phyloP scores from a whole-genome alignment of 2,329 filamentous ascomycete genomes.

The Pseudogymnoascus sp. region DNA sequence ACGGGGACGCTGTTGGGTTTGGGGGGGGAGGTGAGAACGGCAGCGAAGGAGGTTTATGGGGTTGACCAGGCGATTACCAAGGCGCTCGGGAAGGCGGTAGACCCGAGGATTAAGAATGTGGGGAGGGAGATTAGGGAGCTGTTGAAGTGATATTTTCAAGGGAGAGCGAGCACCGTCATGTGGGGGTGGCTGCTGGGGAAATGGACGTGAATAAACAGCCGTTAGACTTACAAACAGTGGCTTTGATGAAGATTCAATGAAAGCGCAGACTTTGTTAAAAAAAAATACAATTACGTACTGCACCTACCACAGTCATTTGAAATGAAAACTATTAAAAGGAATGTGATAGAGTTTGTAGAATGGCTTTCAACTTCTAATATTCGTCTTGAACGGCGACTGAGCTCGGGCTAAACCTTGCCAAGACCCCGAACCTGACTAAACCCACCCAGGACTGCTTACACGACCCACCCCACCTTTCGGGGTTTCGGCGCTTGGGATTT shows the following conservation, averaged over 20 bases:
- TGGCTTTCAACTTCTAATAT: background rate
- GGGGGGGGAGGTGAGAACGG: constrained; percentile 44
- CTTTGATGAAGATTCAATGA: background rate
- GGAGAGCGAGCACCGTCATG: background rate
- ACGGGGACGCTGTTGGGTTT: constrained; percentile 67
- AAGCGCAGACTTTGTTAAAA: background rate
- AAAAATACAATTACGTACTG: background rate
- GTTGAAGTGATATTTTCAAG: constrained; percentile 21
- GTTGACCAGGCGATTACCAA: constrained; percentile 38
- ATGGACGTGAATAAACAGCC: background rate
- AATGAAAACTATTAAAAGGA: background rate
- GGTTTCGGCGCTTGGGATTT: background rate
- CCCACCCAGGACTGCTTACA: background rate
- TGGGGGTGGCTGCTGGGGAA: background rate
- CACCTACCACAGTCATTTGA: background rate
- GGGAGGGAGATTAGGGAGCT: constrained; percentile 49
- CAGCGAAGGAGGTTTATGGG: constrained; percentile 49
- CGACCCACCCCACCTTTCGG: background rate
- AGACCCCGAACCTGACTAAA: background rate
- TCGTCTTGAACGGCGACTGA: background rate
- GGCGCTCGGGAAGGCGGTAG: constrained; percentile 45
- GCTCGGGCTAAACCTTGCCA: background rate
- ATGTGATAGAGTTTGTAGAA: constrained; percentile 2
- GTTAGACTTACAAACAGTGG: background rate
- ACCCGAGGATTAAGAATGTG: constrained; percentile 52